Conservation (phyloP, 139 green algal species). For the Trebouxia sp. region DNA sequence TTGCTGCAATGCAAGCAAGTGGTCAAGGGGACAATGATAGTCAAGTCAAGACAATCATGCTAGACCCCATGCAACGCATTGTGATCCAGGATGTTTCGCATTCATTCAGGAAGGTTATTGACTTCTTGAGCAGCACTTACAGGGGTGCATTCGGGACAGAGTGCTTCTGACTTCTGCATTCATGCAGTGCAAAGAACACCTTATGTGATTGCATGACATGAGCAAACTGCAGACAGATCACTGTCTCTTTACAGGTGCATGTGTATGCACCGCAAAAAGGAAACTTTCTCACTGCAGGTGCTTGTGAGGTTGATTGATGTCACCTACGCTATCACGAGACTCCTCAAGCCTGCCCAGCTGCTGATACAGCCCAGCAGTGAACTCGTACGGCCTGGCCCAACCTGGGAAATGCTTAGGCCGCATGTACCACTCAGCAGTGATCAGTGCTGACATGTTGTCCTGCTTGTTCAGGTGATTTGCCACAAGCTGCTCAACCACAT, state of each 20-base stretch:
- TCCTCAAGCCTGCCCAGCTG: constrained; percentile 58
- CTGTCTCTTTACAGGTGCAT: background rate
- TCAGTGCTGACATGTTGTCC: constrained; percentile 66
- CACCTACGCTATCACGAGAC: constrained; percentile 59
- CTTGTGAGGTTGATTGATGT: background rate
- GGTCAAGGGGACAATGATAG: no score
- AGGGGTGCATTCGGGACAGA: no score
- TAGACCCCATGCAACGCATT: no score
- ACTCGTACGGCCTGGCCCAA: constrained; percentile 81
- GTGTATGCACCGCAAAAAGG: background rate
- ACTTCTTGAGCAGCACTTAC: no score
- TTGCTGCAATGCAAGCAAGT: background rate
- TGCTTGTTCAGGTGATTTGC: constrained; percentile 56
- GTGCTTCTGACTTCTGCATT: no score
- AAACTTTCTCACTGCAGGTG: background rate
- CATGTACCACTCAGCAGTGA: constrained; percentile 86
- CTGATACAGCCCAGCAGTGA: constrained; percentile 60
- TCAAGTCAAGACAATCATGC: no score
- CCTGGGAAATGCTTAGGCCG: constrained; percentile 68
- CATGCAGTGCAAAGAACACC: no score
- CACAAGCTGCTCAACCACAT: constrained; percentile 70
- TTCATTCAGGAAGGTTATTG: no score
- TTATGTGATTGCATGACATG: no score
- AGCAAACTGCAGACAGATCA: no score
- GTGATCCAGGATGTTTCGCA: no score